Evolutionary conservation across 805 yeast genomes (phyloP), one percentile per base, ranked within the genome.

Genomic region (Saccharomycopsis lassenensis): DNA sequence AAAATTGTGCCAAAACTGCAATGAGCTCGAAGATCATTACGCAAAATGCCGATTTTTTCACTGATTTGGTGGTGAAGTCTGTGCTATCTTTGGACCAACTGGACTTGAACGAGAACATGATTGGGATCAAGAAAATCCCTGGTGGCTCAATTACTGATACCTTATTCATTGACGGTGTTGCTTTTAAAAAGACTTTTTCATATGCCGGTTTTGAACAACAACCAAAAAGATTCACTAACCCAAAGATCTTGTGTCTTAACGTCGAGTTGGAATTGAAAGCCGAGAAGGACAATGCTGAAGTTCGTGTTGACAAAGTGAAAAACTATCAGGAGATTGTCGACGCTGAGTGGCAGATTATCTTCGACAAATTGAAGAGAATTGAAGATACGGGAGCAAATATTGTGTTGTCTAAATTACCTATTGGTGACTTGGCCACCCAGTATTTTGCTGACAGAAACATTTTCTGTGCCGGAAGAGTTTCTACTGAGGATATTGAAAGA

Each of bases 181-280:
- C 96, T 3, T 91, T 91, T 62, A 85, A 91, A 54, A 91, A 91
- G 64, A 87, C 98, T 0, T 91, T 91, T 52, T 80, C 96, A 18
- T 91, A 91, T 52, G 98, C 98, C 31, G 98, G 98, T 2, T 91
- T 91, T 56, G 98, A 91, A 61, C 98, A 91, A 65, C 98, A 91
- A 61, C 98, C 98, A 35, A 91, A 91, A 59, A 60, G 57, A 35
- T 85, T 91, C 56, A 50, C 51, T 14, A 66, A 83, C 57, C 95
- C 98, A 31, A 83, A 78, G 58, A 74, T 91, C 45, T 63, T 91
- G 39, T 73, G 77, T 49, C 67, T 91, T 52, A 91, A 91, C 54
- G 87, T 91, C 27, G 98, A 91, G 58, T 69, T 91, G 48, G 98
- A 91, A 63, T 73, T 91, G 54, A 91, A 91, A 63, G 97, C 97